A percentile compares a stretch with the other conserved stretches of the same genome.
Conservation (phyloP, 2,329 filamentous ascomycete genomes). For the Bipolaris sorokiniana region DNA sequence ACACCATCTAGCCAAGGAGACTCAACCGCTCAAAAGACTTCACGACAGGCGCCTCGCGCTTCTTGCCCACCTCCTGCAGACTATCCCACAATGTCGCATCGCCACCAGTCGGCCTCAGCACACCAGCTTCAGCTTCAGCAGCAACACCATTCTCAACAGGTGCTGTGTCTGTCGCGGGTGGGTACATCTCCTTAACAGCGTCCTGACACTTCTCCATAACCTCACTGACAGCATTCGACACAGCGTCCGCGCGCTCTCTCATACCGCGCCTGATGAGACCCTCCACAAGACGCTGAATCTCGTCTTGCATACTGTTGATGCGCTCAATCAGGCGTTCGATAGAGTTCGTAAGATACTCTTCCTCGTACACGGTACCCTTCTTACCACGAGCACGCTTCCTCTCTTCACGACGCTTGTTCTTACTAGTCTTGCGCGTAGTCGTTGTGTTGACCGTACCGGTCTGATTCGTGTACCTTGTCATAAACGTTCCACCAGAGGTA, state of each 20-base stretch:
- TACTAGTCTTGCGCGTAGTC: conserved; percentile 79
- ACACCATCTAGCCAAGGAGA: conserved; percentile 27
- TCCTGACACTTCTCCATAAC: conserved; percentile 72
- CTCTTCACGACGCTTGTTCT: conserved; percentile 88
- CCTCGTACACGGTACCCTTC: conserved; percentile 97
- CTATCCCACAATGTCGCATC: conserved; percentile 56
- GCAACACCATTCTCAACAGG: conserved; percentile 3
- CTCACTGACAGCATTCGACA: conserved; percentile 75
- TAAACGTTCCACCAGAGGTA: conserved; percentile 80
- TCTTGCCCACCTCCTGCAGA: conserved; percentile 48
- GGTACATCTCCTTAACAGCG: conserved; percentile 65
- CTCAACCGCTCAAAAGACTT: conserved; percentile 58
- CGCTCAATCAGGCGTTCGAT: conserved; percentile 83
- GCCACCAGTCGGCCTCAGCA: conserved; percentile 48
- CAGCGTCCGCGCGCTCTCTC: conserved; percentile 82
- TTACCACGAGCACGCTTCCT: conserved; percentile 92
- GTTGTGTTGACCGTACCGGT: conserved; percentile 74
- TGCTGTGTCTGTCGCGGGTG: conserved; percentile 1
- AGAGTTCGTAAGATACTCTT: conserved; percentile 93
- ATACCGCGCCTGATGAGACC: conserved; percentile 80
- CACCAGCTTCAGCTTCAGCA: conserved; percentile 23
- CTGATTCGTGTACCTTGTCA: conserved; percentile 88
- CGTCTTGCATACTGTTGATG: conserved; percentile 73
- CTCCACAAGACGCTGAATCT: conserved; percentile 76
- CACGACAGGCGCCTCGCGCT: conserved; percentile 58